Percentiles rank a stretch among this genome's conserved stretches.
Conservation (phyloP, 768 basidiomycete species). For the Suillus weaverae region DNA sequence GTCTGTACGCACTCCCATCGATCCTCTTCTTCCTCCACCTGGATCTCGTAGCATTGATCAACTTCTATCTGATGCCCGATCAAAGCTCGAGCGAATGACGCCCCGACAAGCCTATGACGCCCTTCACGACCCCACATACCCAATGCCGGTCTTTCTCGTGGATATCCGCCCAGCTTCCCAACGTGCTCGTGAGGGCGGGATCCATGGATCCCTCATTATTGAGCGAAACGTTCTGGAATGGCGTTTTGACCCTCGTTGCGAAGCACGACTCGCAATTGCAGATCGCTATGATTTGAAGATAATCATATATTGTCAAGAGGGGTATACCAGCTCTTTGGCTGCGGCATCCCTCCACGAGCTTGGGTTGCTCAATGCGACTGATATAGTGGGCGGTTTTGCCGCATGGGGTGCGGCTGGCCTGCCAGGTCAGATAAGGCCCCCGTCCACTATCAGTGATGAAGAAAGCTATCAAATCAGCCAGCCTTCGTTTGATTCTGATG, state of each 20-base stretch:
- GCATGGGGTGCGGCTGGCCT: slow-evolving; percentile 72
- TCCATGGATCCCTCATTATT: slow-evolving; percentile 68
- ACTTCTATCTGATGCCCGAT: slow-evolving; percentile 57
- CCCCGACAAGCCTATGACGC: slow-evolving; percentile 61
- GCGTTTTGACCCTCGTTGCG: slow-evolving; percentile 72
- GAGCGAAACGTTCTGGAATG: slow-evolving; percentile 80
- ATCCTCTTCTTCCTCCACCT: slow-evolving; percentile 62
- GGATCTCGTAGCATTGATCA: slow-evolving; percentile 61
- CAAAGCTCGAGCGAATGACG: slow-evolving; percentile 63
- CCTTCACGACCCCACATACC: slow-evolving; percentile 50
- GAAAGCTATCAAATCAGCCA: slow-evolving; percentile 34
- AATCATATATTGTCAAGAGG: slow-evolving; percentile 76
- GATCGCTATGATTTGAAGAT: slow-evolving; percentile 75
- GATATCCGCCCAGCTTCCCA: slow-evolving; percentile 72
- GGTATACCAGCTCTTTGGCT: slow-evolving; percentile 71
- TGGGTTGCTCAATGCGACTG: slow-evolving; percentile 73
- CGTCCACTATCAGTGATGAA: slow-evolving; percentile 28
- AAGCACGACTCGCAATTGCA: slow-evolving; percentile 60
- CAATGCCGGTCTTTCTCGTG: slow-evolving; percentile 69
- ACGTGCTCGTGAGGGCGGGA: slow-evolving; percentile 55
- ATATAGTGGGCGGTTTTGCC: slow-evolving; percentile 71
- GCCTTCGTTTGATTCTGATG: slow-evolving; percentile 24
- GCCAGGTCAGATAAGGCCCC: slow-evolving; percentile 47
- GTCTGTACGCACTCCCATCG: slow-evolving; percentile 54
- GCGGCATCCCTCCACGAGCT: slow-evolving; percentile 67